These are phyloP conservation scores for Tricholoma bakamatsutake DNA, from an alignment of 768 basidiomycete species.

Conservation along the genomic window DNA sequence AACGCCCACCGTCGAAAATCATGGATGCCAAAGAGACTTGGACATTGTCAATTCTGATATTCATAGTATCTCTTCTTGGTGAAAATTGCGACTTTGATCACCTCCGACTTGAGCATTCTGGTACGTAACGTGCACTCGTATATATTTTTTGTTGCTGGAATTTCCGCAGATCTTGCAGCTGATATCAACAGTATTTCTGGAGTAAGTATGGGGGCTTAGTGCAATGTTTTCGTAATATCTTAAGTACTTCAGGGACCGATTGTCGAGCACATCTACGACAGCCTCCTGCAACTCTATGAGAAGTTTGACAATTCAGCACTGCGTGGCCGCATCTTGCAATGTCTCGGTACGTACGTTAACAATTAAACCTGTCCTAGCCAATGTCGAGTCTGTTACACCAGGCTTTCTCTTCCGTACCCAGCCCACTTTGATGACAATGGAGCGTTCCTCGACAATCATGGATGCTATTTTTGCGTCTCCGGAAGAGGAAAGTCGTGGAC, in stretches of 20 bases:
- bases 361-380: not conserved
- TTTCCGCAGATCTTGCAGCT: constrained; percentile 40
- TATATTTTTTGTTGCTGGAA: not conserved
- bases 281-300: constrained; percentile 66
- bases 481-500: constrained; percentile 66
- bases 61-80: constrained; percentile 79
- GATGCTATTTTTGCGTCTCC: constrained; percentile 77
- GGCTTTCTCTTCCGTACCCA: constrained; percentile 92
- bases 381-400: constrained; percentile 20
- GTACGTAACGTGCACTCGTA: constrained; percentile 33
- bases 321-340: constrained; percentile 73
- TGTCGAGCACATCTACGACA: constrained; percentile 76
- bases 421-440: constrained; percentile 84
- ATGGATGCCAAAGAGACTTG: constrained; percentile 45
- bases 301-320: constrained; percentile 54
- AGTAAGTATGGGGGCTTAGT: constrained; percentile 24
- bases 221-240: not conserved
- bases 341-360: constrained; percentile 55
- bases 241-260: constrained; percentile 48
- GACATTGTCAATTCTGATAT: constrained; percentile 64
- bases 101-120: constrained; percentile 53
- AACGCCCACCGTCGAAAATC: constrained; percentile 33
- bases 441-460: constrained; percentile 79
- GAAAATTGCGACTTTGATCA: constrained; percentile 88
- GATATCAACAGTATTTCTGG: constrained; percentile 57